Percentiles rank a stretch among this genome's conserved stretches.
phyloP scores from a whole-genome alignment of 1,284 basidiomycete species.

The Malassezia caprae region DNA sequence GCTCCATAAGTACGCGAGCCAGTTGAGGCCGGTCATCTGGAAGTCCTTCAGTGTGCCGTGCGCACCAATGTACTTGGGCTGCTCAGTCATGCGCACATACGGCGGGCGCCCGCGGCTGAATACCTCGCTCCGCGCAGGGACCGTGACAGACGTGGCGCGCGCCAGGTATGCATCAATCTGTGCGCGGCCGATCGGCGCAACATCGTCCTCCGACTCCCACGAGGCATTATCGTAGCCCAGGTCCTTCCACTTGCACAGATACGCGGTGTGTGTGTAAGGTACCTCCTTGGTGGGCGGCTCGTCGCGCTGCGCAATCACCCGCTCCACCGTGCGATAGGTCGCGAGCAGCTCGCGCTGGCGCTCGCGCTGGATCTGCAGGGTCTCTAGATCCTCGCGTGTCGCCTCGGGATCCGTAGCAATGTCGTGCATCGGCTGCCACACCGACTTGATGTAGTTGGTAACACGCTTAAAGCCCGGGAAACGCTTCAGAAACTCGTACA shows the following conservation, averaged over 20 bases:
- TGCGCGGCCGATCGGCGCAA: constrained; percentile 55
- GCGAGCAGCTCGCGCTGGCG: constrained; percentile 80
- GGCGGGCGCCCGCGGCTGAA: constrained; percentile 66
- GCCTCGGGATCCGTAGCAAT: constrained; percentile 61
- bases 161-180: constrained; percentile 71
- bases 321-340: constrained; percentile 81
- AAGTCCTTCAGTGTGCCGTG: constrained; percentile 82
- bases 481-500: constrained; percentile 76
- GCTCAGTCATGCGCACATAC: constrained; percentile 76
- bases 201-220: constrained; percentile 73
- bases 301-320: constrained; percentile 75
- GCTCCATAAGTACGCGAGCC: constrained; percentile 92
- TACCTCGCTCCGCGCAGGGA: constrained; percentile 71
- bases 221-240: constrained; percentile 91
- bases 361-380: constrained; percentile 68
- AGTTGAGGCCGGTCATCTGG: constrained; percentile 94
- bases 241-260: constrained; percentile 95
- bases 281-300: constrained; percentile 55
- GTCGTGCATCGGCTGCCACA: constrained; percentile 61
- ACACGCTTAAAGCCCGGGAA: constrained; percentile 91
- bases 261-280: constrained; percentile 59
- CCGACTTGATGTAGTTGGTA: constrained; percentile 93
- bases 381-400: constrained; percentile 78
- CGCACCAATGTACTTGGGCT: constrained; percentile 73
- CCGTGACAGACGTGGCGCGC: constrained; percentile 67